Evolutionary conservation across 768 basidiomycete species (phyloP), one percentile per base, ranked within the genome.

Genomic region (Mycena alexandri): DNA sequence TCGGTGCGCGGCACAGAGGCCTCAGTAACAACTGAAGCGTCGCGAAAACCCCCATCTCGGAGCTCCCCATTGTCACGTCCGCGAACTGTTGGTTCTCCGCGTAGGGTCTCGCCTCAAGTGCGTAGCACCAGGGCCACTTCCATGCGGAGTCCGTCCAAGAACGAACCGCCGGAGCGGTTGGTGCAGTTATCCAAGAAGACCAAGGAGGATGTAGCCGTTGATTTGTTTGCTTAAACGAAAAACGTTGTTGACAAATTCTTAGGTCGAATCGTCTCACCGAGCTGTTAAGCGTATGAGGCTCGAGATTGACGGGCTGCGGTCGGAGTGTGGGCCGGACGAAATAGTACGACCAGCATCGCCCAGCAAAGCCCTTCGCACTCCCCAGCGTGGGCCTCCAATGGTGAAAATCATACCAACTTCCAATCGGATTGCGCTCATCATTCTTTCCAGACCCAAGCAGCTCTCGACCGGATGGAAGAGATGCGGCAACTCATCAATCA

Each of bases 401-500:
- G 87, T 90, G 71, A 69, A 78, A 65, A 33, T 65, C 60, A 9
- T 58, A 64, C 33, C 12, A 38, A 2, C 43, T 25, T 55, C 47
- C 47, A 53, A 34, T 56, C 47, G 43, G 48, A 21, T 55, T 58
- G 58, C 4, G 34, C 47, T 65, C 46, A 36, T 53, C 48, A 21
- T 46, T 43, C 24, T 50, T 41, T 66, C 6, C 70, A 95, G 93
- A 91, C 87, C 14, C 89, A 79, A 73, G 93, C 89, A 61, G 93
- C 93, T 41, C 89, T 89, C 71, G 89, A 90, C 41, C 88, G 94
- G 24, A 84, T 94, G 83, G 89, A 93, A 72, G 94, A 95, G 76
- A 93, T 95, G 93, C 86, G 89, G 44, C 87, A 86, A 69, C 81
- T 93, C 62, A 93, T 95, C 64, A 79, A 82, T 42, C 86, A 82